Conservation (phyloP, 2,329 filamentous ascomycete genomes). For the Penicillium janthinellum region DNA sequence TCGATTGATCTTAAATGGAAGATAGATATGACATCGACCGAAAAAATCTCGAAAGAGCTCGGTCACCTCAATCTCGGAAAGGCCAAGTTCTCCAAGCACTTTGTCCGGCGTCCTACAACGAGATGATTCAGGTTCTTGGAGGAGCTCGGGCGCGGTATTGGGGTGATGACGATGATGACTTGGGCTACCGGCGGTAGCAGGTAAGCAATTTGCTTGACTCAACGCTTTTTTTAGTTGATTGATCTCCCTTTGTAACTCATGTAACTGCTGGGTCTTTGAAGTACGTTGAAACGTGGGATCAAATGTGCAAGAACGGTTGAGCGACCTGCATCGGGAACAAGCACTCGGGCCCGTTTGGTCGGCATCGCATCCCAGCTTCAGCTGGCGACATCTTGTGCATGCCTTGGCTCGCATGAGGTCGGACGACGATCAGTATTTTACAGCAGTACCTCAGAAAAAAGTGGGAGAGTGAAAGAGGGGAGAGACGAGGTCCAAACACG, state of each 20-base stretch:
- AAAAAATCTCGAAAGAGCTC: neutral
- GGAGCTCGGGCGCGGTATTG: neutral
- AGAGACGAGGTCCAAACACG: neutral
- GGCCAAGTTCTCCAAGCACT: neutral
- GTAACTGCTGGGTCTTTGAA: neutral
- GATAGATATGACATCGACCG: neutral
- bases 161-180: neutral
- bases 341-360: neutral
- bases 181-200: neutral
- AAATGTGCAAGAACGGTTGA: neutral
- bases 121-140: neutral
- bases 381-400: neutral
- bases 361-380: neutral
- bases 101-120: neutral
- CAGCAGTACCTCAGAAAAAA: neutral
- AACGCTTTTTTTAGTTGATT: neutral
- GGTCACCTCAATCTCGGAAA: neutral
- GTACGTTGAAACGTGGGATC: neutral
- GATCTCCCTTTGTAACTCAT: neutral
- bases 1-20: neutral
- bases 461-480: neutral
- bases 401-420: neutral
- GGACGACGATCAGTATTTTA: neutral
- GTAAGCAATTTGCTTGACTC: neutral
- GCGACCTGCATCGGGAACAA: neutral